Conservation (phyloP, 192 early-diverging fungal species). For the Rhizophlyctis rosea region DNA sequence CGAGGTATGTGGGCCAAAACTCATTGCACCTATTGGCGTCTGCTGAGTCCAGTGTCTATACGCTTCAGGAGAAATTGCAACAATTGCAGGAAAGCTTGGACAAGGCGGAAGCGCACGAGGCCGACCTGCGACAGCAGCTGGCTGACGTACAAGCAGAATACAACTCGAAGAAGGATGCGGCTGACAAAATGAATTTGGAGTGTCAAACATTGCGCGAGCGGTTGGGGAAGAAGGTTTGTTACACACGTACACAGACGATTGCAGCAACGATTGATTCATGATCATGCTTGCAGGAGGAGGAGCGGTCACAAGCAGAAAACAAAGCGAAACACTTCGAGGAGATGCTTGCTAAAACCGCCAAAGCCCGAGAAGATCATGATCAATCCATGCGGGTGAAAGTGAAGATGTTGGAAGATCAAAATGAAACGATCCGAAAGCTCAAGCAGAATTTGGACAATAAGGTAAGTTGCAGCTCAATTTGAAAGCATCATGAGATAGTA, state of each 20-base stretch:
- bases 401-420: constrained; percentile 61
- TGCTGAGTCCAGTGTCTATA: not conserved
- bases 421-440: constrained; percentile 46
- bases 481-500: constrained; percentile 1
- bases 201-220: not conserved
- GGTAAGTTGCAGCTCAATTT: constrained; percentile 13
- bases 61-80: constrained; percentile 23
- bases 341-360: not conserved
- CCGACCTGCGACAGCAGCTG: constrained; percentile 5
- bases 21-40: not conserved
- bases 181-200: constrained; percentile 7
- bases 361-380: not conserved
- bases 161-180: not conserved
- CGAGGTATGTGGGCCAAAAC: constrained; percentile 26
- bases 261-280: not conserved
- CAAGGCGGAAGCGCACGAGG: constrained; percentile 4
- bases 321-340: constrained; percentile 1
- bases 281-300: not conserved
- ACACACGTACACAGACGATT: no score
- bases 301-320: not conserved
- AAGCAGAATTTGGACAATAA: constrained; percentile 59
- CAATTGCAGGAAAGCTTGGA: constrained; percentile 13
- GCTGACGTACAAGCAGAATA: not conserved
- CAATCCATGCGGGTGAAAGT: constrained; percentile 47
- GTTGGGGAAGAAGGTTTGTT: not conserved